Evolutionary conservation across 257 asterid genomes (phyloP), one percentile per base, ranked within the genome.

Genomic region (Agastache rugosa): DNA sequence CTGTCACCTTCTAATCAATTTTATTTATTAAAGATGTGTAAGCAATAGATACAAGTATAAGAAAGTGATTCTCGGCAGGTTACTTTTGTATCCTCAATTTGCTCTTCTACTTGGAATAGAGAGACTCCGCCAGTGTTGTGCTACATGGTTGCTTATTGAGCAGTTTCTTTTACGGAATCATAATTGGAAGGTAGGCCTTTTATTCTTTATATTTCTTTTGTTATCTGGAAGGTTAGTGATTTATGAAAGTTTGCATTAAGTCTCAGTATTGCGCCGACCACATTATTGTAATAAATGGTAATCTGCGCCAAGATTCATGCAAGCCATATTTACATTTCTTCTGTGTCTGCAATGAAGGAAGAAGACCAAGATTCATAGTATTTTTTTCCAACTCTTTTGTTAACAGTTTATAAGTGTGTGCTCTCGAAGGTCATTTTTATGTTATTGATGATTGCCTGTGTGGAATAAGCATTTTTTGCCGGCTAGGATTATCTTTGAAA

Each of bases 61-160:
- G 25, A 65, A 65, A 63, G 31, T 73, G 63, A 77, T 48, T 67
- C 58, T 74, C 62, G 71, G 82, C 93, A 94, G 99, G 89, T 81
- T 90, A 73, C 75, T 89, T 73, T 79, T 94, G 80, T 94, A 94
- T 83, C 97, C 99, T 79, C 84, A 86, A 69, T 88, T 94, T 78
- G 99, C 98, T 71, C 89, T 91, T 71, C 83, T 94, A 66, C 96
- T 94, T 80, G 99, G 99, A 69, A 90, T 92, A 82, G 96, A 94
- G 91, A 94, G 88, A 85, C 98, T 94, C 68, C 99, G 98, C 75
- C 97, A 87, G 76, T 84, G 93, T 79, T 94, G 97, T 89, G 83
- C 96, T 27, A 86, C 97, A 39, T 94, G 99, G 99, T 83, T 94
- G 86, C 90, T 90, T 77, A 93, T 90, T 58, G 99, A 94, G 89